Evolutionary conservation across 495 filamentous ascomycete genomes (phyloP).

Genomic region (Diplogelasinospora grovesii): DNA sequence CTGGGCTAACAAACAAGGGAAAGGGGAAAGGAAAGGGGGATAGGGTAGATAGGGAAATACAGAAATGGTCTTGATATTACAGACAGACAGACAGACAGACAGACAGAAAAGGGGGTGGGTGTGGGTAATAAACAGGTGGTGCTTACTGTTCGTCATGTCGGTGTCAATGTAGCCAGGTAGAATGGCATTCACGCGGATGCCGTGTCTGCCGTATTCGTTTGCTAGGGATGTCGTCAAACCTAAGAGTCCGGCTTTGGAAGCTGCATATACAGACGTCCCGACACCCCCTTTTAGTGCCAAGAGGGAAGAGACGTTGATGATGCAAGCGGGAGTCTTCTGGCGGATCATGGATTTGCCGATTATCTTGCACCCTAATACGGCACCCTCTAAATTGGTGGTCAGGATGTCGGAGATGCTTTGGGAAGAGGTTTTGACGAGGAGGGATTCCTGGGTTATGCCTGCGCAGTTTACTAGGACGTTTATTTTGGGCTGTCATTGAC

Average conservation of each 20-base stretch:
- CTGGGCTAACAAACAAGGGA: no score
- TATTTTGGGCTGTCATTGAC: constrained; percentile 18
- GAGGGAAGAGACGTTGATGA: constrained; percentile 75
- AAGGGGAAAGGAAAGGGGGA: not conserved
- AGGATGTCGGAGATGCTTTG: constrained; percentile 45
- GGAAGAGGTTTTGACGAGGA: constrained; percentile 44
- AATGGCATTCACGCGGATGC: constrained; percentile 70
- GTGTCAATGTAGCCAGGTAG: constrained; percentile 80
- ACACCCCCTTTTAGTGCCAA: constrained; percentile 55
- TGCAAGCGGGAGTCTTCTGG: constrained; percentile 39
- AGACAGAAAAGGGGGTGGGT: not conserved
- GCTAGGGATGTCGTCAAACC: constrained; percentile 67
- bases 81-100: not conserved
- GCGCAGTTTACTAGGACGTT: constrained; percentile 74
- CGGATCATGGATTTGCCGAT: constrained; percentile 44
- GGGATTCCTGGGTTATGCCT: constrained; percentile 54
- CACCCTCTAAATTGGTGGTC: constrained; percentile 63
- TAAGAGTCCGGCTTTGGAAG: constrained; percentile 71
- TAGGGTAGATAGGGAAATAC: no score
- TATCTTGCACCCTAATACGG: constrained; percentile 56
- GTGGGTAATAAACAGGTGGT: not conserved
- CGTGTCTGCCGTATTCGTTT: constrained; percentile 49
- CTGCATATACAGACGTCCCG: constrained; percentile 68
- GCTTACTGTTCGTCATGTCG: constrained; percentile 64
- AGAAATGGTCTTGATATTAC: no score